Percentiles rank a stretch among this genome's conserved stretches.
Conservation (phyloP, 768 basidiomycete species). For the Xanthoconium stramineum region DNA sequence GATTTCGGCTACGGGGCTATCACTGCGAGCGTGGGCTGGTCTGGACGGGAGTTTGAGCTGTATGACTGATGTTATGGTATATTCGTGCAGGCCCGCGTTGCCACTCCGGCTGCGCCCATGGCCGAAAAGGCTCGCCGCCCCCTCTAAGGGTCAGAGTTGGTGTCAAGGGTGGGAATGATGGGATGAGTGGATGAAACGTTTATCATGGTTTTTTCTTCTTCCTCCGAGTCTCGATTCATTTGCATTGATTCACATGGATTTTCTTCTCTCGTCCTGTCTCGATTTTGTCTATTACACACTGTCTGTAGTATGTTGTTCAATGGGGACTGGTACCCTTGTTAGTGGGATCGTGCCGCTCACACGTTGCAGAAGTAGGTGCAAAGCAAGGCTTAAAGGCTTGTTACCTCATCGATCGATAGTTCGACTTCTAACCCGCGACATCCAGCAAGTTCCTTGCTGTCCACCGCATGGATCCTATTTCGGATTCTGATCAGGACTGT, state of each 20-base stretch:
- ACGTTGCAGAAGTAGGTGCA: neutral
- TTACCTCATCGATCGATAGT: neutral
- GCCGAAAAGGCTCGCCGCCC: constrained; percentile 27
- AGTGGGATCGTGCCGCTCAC: neutral
- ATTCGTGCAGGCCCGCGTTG: constrained; percentile 14
- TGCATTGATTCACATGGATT: constrained; percentile 22
- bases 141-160: constrained; percentile 12
- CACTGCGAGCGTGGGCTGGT: constrained; percentile 6
- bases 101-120: constrained; percentile 23
- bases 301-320: constrained; percentile 16
- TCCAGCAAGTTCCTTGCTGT: neutral
- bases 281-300: constrained; percentile 7
- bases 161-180: neutral
- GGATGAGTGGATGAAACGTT: neutral
- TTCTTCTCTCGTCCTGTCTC: constrained; percentile 10
- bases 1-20: constrained; percentile 12
- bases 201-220: constrained; percentile 2
- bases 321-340: constrained; percentile 25
- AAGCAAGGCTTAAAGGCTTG: neutral
- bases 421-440: neutral
- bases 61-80: constrained; percentile 2
- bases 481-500: neutral
- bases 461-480: neutral
- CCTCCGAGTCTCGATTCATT: constrained; percentile 3
- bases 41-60: constrained; percentile 1